Base-by-base conservation (phyloP, 805 yeast genomes). In the Lipomyces kockii region DNA sequence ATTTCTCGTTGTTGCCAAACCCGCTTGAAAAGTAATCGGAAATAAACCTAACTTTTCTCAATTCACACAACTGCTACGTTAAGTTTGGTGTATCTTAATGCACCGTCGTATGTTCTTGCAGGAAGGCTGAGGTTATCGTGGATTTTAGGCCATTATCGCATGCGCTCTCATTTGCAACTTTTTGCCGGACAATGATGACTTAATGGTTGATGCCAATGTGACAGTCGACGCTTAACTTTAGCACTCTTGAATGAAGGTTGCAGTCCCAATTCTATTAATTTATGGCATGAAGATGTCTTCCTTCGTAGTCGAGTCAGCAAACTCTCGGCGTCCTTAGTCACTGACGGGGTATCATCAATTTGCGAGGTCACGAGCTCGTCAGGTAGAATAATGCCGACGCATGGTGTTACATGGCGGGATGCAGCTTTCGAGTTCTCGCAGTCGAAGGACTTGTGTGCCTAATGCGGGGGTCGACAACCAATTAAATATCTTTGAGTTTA, bases 371-470 rank as follows among this genome's bases (percentile, higher is more conserved):
- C 52, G 52, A n/a, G 52, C 52, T 46, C 52, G 52, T n/a, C 52
- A 17, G 52, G 52, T 7, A 46, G 52, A 17, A 17, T 46, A 7
- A 2, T 6, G 12, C 52, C 52, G 20, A 11, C 25, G 52, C 8
- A 17, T 46, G 52, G 52, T 12, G 20, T 46, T 12, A 46, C 52
- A 11, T 46, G 52, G 52, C 52, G 52, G 52, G n/a, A n/a, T n/a
- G n/a, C n/a, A n/a, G 52, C 52, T 6, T 46, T 46, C 52, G 52
- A 46, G 7, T 46, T 46, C 20, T 46, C 52, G 52, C 52, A 46
- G 11, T 46, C 52, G 11, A 17, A 46, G 52, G 52, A 46, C 2
- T 6, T 46, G 11, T n/a, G 52, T 7, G 52, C 1, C 1, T 46
- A 46, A 46, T 46, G 20, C 52, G 20, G 52, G 52, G 3, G 52